Evolutionary conservation across 2,329 filamentous ascomycete species (phyloP).

Genomic region (Neoascochyta sp.): DNA sequence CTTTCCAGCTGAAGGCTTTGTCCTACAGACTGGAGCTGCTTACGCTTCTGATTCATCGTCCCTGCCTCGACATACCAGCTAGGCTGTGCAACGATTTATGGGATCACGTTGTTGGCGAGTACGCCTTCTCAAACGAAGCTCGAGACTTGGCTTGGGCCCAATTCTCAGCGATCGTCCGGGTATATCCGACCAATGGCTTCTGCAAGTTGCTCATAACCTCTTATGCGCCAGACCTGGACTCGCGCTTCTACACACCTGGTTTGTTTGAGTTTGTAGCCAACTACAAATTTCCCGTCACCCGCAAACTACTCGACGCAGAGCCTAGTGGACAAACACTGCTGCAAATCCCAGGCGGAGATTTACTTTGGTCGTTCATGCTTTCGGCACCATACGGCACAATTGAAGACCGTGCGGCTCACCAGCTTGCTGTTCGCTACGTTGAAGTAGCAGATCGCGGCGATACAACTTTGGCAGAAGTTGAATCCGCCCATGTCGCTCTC

Average conservation of each 20-base stretch:
- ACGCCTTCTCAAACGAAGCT: constrained; percentile 57
- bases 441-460: constrained; percentile 41
- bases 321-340: constrained; percentile 35
- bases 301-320: constrained; percentile 12
- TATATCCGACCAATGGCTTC: constrained; percentile 24
- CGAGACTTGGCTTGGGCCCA: constrained; percentile 63
- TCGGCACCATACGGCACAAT: constrained; percentile 63
- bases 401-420: constrained; percentile 63
- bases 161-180: constrained; percentile 21
- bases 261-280: constrained; percentile 61
- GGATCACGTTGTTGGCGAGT: constrained; percentile 66
- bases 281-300: constrained; percentile 22
- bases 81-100: constrained; percentile 65
- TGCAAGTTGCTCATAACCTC: constrained; percentile 38
- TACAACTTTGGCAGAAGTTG: constrained; percentile 46
- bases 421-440: constrained; percentile 72
- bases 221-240: constrained; percentile 56
- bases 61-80: constrained; percentile 59
- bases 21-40: constrained; percentile 53
- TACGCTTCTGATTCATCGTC: constrained; percentile 55
- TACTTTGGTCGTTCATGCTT: constrained; percentile 80
- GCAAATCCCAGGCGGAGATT: constrained; percentile 57
- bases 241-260: constrained; percentile 58
- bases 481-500: constrained; percentile 63
- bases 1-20: constrained; percentile 19